A percentile compares a stretch with the other conserved stretches of the same genome.
Evolutionary conservation across 176 grass and related monocot species (phyloP).

Genomic region (Paspalum vaginatum): DNA sequence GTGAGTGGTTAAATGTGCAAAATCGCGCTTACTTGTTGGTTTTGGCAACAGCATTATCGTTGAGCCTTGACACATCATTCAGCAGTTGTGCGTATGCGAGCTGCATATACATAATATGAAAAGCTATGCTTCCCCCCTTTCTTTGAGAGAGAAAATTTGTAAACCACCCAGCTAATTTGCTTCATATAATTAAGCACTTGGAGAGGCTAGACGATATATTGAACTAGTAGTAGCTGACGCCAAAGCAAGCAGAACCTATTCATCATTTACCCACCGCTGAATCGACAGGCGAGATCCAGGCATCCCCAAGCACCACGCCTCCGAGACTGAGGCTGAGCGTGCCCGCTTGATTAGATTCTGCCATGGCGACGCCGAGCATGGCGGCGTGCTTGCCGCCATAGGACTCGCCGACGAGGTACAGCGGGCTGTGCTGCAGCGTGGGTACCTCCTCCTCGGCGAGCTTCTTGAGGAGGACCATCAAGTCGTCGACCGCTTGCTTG

Average conservation of each 20-base stretch:
- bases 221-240: too few relatives aligned
- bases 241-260: too few relatives aligned
- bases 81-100: not conserved
- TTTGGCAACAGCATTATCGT: not conserved
- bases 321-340: not conserved
- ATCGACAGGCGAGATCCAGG: not conserved
- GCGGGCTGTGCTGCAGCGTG: conserved; percentile 8
- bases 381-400: conserved; percentile 89
- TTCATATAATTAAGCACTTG: too few relatives aligned
- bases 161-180: too few relatives aligned
- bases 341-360: not conserved
- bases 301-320: not conserved
- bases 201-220: too few relatives aligned
- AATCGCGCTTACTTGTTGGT: too few relatives aligned
- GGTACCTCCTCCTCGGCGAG: not conserved
- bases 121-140: too few relatives aligned
- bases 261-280: not conserved
- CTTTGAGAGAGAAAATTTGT: too few relatives aligned
- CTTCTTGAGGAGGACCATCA: not conserved
- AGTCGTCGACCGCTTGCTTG: not conserved
- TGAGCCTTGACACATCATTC: not conserved
- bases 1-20: too few relatives aligned
- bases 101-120: not conserved
- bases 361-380: not conserved
- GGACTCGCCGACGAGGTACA: conserved; percentile 84